Conservation (phyloP, 2,329 filamentous ascomycete genomes). For the Xylariaceae sp. region DNA sequence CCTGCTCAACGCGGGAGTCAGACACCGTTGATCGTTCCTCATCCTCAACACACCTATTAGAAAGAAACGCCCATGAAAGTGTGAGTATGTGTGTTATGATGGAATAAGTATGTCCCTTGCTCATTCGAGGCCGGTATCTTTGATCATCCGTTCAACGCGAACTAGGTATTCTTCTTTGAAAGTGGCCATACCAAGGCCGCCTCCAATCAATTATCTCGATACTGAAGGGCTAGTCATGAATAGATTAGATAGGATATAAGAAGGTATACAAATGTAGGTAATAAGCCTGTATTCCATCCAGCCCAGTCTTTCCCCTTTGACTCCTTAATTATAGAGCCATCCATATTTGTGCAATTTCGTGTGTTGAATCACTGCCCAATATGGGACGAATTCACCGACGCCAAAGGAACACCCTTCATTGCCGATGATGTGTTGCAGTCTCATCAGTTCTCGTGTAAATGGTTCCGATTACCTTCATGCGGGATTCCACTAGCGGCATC, state of each 20-base stretch:
- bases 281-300: background rate
- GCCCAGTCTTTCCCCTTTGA: background rate
- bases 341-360: background rate
- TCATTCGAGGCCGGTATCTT: no score
- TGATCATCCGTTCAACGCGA: no score
- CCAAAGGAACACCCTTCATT: conserved; percentile 14
- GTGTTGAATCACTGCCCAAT: background rate
- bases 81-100: no score
- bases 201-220: background rate
- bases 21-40: no score
- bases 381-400: conserved; percentile 8
- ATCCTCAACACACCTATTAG: no score
- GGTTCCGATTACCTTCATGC: conserved; percentile 16
- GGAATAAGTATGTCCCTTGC: no score
- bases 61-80: no score
- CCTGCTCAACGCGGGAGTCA: no score
- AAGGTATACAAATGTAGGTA: conserved; percentile 7
- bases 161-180: no score
- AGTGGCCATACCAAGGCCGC: background rate
- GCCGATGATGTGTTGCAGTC: background rate
- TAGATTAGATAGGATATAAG: background rate
- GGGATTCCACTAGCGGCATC: conserved; percentile 1
- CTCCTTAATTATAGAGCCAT: background rate
- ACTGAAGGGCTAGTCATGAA: background rate
- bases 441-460: conserved; percentile 13